A percentile compares a stretch with the other conserved stretches of the same genome.
These are phyloP conservation scores for Gymnopilus dilepis DNA, from an alignment of 768 basidiomycete genomes.

Conservation along the genomic window DNA sequence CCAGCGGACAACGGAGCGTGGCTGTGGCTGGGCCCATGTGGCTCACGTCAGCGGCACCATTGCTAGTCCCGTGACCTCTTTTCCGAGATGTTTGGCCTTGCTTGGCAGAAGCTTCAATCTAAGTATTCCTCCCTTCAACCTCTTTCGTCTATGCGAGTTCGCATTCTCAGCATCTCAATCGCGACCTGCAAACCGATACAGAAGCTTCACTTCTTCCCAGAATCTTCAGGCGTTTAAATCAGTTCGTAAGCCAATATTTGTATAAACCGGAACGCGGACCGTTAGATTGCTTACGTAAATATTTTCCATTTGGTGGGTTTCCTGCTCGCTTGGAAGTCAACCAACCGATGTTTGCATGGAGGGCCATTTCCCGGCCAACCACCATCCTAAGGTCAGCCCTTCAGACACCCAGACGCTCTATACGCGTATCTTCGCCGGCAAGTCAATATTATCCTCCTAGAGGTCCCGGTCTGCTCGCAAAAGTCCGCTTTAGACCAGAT, in stretches of 20 bases:
- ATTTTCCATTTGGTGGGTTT: neutral
- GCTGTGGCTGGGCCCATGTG: neutral
- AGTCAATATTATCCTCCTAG: slow-evolving; percentile 22
- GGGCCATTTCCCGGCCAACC: slow-evolving; percentile 33
- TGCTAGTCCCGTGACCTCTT: neutral
- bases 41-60: neutral
- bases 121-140: too few relatives aligned
- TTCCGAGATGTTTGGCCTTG: neutral
- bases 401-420: slow-evolving; percentile 17
- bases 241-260: too few relatives aligned
- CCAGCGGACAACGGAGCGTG: neutral
- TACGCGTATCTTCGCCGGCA: slow-evolving; percentile 18
- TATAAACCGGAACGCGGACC: too few relatives aligned
- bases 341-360: slow-evolving; percentile 36
- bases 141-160: too few relatives aligned
- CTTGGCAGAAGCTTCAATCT: neutral
- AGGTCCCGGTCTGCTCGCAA: slow-evolving; percentile 30
- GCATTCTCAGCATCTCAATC: too few relatives aligned
- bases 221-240: too few relatives aligned
- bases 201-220: too few relatives aligned
- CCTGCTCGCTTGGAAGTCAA: slow-evolving; percentile 8
- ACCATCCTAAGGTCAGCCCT: slow-evolving; percentile 25
- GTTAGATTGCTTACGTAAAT: slow-evolving; percentile 7
- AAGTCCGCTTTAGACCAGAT: slow-evolving; percentile 39
- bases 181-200: too few relatives aligned